Percentiles rank a stretch among this genome's conserved stretches.
Conservation (phyloP, 2,329 filamentous ascomycete species). For the Volutella citrinella region DNA sequence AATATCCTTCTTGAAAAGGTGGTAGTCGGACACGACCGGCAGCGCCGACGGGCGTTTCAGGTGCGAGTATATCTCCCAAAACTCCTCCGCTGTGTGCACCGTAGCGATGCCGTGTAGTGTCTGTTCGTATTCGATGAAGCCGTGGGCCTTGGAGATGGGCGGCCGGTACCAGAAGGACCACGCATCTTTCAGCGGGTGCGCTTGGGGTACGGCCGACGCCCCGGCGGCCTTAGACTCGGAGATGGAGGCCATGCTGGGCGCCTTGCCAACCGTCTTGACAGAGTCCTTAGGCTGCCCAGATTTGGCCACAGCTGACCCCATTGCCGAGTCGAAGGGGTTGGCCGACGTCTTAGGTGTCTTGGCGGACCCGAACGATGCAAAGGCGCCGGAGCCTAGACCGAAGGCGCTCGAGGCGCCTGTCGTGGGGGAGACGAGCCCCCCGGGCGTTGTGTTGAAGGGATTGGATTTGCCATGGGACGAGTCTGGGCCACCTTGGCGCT, state of each 20-base stretch:
- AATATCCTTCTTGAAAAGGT: conserved; percentile 95
- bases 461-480: conserved; percentile 71
- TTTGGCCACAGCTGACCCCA: conserved; percentile 42
- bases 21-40: conserved; percentile 93
- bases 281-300: conserved; percentile 29
- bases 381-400: conserved; percentile 89
- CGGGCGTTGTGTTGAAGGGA: conserved; percentile 72
- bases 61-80: conserved; percentile 86
- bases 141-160: conserved; percentile 91
- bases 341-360: conserved; percentile 87
- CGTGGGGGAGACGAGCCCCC: conserved; percentile 41
- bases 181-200: conserved; percentile 68
- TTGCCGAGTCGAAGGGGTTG: conserved; percentile 74
- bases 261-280: conserved; percentile 27
- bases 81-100: conserved; percentile 81
- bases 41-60: conserved; percentile 84
- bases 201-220: conserved; percentile 41
- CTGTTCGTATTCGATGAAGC: conserved; percentile 88
- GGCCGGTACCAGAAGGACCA: conserved; percentile 99
- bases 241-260: conserved; percentile 42
- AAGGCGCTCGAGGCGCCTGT: conserved; percentile 82
- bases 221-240: conserved; percentile 35
- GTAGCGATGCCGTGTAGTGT: conserved; percentile 84
- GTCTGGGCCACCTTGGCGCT: conserved; percentile 69
- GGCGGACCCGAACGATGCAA: conserved; percentile 78